Conservation (phyloP, 1,139 yeast species). For the Hanseniaspora uvarum region DNA sequence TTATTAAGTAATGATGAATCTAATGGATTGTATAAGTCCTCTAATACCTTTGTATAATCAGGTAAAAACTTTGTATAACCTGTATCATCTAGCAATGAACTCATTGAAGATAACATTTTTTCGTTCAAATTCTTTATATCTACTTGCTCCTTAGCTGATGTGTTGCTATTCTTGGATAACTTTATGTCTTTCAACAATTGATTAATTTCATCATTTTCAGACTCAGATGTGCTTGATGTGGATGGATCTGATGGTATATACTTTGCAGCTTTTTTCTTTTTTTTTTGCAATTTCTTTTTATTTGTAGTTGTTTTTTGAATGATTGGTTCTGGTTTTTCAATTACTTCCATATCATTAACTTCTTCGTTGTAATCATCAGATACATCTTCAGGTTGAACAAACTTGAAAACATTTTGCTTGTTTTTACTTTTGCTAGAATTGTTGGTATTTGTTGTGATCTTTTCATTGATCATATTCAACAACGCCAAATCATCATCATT, state of each 20-base stretch:
- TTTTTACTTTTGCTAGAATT: slow-evolving; percentile 19
- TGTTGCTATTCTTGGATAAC: slow-evolving; percentile 21
- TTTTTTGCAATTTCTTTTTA: slow-evolving; percentile 20
- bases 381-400: slow-evolving; percentile 37
- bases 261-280: slow-evolving; percentile 18
- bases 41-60: slow-evolving; percentile 32
- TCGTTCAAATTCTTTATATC: slow-evolving; percentile 5
- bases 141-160: not conserved
- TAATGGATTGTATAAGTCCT: slow-evolving; percentile 26
- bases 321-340: slow-evolving; percentile 21
- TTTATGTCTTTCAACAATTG: slow-evolving; percentile 24
- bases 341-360: slow-evolving; percentile 20
- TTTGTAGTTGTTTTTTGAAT: slow-evolving; percentile 17
- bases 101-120: slow-evolving; percentile 22
- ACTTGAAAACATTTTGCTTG: slow-evolving; percentile 42
- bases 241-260: slow-evolving; percentile 27
- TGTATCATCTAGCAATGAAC: slow-evolving; percentile 32
- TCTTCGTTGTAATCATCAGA: slow-evolving; percentile 24
- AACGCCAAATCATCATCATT: slow-evolving; percentile 33
- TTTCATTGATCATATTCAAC: slow-evolving; percentile 16
- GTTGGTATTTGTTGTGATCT: slow-evolving; percentile 18
- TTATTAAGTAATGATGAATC: slow-evolving; percentile 38
- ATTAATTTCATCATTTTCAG: slow-evolving; percentile 31
- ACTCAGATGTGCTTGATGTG: slow-evolving; percentile 17
- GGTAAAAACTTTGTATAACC: slow-evolving; percentile 40